Base-by-base conservation (phyloP, 345 rosid species). In the Isatis tinctoria region DNA sequence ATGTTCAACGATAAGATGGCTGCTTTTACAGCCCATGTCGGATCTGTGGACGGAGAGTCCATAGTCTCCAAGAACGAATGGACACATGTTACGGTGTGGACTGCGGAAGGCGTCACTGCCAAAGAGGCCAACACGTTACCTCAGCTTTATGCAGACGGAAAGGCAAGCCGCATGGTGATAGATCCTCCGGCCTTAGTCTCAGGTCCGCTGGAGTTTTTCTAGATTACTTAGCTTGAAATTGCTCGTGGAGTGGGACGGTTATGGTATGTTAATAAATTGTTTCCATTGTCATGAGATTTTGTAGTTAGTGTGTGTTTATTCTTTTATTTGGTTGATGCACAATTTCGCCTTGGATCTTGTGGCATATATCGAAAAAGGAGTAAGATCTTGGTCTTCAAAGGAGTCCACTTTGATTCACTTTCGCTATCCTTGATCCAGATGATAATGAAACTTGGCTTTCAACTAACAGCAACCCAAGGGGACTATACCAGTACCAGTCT, bases 41-140 rank as follows among this genome's bases (percentile, higher is more conserved):
- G 98, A 14, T 85, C 85, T 26, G 82, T 90, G 14, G 94, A 90
- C 9, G 89, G 84, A 0, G 97, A 92, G 77, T 73, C 77, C 39
- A 65, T 90, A 40, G 77, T 60, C 43, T 85, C 90, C 0, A 90
- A 76, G 80, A 95, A 95, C 54, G 78, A 87, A 74, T 95, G 98
- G 98, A 94, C 98, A 4, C 98, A 92, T 58, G 81, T 88, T 35
- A 95, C 99, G 2, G 52, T 92, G 76, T 95, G 99, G 96, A 95
- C 94, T 1, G 94, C 77, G 3, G 83, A 80, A 56, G 93, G 97
- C 4, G 84, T 92, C 47, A 70, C 81, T 12, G 78, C 96, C 0
- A 90, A 74, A 85, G 99, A 92, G 52, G 97, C 98, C 39, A 92
- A 90, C 80, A 43, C 60, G 6, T 85, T 92, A 37, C 96, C 84